These are phyloP conservation scores for Pichia sp. DNA, from an alignment of 1,139 yeast genomes.

Conservation along the genomic window DNA sequence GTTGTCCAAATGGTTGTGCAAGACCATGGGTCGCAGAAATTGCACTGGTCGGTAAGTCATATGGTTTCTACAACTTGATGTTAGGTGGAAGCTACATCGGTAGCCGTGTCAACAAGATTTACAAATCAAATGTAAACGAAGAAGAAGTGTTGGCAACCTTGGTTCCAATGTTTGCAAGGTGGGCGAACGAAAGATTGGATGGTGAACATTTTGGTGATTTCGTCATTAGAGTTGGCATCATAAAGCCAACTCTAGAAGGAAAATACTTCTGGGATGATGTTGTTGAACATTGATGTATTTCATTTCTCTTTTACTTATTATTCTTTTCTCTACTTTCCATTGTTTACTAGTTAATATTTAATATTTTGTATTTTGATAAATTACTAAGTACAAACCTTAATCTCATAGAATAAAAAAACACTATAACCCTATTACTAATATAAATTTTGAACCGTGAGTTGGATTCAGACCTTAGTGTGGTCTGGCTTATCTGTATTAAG, in stretches of 20 bases:
- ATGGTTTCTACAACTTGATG: constrained; percentile 88
- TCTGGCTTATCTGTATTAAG: background rate
- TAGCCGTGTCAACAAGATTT: constrained; percentile 85
- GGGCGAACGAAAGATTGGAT: constrained; percentile 87
- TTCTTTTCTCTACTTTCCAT: background rate
- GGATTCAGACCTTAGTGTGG: background rate
- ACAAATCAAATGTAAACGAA: constrained; percentile 83
- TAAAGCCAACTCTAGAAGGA: constrained; percentile 86
- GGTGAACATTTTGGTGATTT: constrained; percentile 97
- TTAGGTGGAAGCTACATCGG: constrained; percentile 97
- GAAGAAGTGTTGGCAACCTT: constrained; percentile 76
- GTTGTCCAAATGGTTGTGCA: constrained; percentile 98
- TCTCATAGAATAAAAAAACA: background rate
- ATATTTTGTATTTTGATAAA: constrained; percentile 1
- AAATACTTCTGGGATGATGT: constrained; percentile 92
- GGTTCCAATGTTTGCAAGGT: constrained; percentile 84
- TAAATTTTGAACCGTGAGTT: background rate
- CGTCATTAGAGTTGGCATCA: constrained; percentile 77
- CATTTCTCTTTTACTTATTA: constrained; percentile 2
- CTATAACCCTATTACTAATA: background rate
- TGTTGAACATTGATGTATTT: constrained; percentile 53
- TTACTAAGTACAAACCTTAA: background rate
- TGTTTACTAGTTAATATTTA: background rate
- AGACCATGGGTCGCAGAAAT: constrained; percentile 98
- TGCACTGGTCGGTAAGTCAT: constrained; percentile 93